Conservation (phyloP, 1,284 basidiomycete species). For the Cryptococcus sp. region DNA sequence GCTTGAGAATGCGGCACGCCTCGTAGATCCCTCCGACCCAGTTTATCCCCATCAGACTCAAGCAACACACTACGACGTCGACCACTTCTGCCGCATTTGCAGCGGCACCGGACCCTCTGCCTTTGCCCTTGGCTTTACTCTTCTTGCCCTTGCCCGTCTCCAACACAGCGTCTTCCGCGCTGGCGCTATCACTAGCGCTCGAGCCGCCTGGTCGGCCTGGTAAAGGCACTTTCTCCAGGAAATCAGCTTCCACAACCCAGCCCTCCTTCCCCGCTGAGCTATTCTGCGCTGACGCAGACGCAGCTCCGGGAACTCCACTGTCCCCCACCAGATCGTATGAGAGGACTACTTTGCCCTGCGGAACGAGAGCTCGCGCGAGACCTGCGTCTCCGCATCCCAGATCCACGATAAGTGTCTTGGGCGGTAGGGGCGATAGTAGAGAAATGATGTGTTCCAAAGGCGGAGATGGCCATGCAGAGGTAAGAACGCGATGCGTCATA, state of each 20-base stretch:
- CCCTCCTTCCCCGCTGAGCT: slow-evolving; percentile 62
- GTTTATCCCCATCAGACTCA: slow-evolving; percentile 96
- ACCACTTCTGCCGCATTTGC: slow-evolving; percentile 60
- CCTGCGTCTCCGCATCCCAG: slow-evolving; percentile 94
- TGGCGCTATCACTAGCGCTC: background rate
- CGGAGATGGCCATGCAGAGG: slow-evolving; percentile 86
- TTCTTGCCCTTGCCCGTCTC: slow-evolving; percentile 42
- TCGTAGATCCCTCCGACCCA: slow-evolving; percentile 90
- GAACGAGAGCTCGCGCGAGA: slow-evolving; percentile 71
- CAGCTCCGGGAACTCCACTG: slow-evolving; percentile 25
- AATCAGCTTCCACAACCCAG: slow-evolving; percentile 78
- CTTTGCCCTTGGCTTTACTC: slow-evolving; percentile 35
- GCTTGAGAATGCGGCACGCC: slow-evolving; percentile 79
- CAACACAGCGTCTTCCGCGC: background rate
- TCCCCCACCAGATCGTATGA: slow-evolving; percentile 81
- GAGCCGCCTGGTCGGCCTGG: slow-evolving; percentile 68
- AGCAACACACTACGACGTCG: slow-evolving; percentile 88
- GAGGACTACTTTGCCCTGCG: slow-evolving; percentile 69
- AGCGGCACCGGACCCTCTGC: slow-evolving; percentile 2
- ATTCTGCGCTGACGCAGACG: background rate
- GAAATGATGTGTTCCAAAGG: slow-evolving; percentile 77
- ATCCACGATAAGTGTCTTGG: slow-evolving; percentile 78
- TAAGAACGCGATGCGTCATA: slow-evolving; percentile 81
- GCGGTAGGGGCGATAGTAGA: slow-evolving; percentile 61
- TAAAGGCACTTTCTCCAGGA: slow-evolving; percentile 69